Evolutionary conservation across 148 eudicot genomes (phyloP), one percentile per base, ranked within the genome.

Genomic region (Rheum nobile): DNA sequence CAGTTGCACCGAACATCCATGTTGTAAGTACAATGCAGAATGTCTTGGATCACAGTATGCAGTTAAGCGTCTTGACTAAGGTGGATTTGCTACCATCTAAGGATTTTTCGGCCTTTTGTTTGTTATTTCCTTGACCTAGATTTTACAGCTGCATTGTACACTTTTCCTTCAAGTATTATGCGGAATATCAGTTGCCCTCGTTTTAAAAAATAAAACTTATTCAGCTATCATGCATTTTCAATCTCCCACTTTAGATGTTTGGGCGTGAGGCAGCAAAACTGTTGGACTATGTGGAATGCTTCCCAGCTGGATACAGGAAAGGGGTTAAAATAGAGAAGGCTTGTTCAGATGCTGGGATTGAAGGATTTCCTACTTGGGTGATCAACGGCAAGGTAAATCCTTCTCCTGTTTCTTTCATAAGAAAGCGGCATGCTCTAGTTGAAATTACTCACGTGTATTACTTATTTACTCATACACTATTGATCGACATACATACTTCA

Each of bases 251-350:
- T 29, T 77, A 94, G 98, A 86, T 90, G 86, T 95, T 95, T 85
- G 98, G 98, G 75, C 85, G 76, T 72, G 97, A 95, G 84, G 98
- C 97, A 21, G 82, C 91, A 71, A 78, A 90, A 83, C 61, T 82
- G 78, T 78, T 95, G 77, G 91, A 95, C 80, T 95, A 95, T 80
- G 89, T 88, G 11, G 97, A 95, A 83, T 95, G 98, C 90, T 95
- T 85, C 74, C 98, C 98, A 16, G 79, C 80, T 83, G 97, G 98
- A 69, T 86, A 87, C 57, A 83, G 61, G 71, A 86, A 83, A 73
- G 97, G 98, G 67, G 79, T 83, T 71, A 59, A 78, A 78, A 83
- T 91, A 34, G 88, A 65, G 42, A 79, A 89, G 44, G 91, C 87
- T 75, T 91, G 97, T 78, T 72, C 74, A 26, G 85, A 81, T 71